Conservation (phyloP, 2,329 filamentous ascomycete genomes). For the Pseudogymnoascus sp. region DNA sequence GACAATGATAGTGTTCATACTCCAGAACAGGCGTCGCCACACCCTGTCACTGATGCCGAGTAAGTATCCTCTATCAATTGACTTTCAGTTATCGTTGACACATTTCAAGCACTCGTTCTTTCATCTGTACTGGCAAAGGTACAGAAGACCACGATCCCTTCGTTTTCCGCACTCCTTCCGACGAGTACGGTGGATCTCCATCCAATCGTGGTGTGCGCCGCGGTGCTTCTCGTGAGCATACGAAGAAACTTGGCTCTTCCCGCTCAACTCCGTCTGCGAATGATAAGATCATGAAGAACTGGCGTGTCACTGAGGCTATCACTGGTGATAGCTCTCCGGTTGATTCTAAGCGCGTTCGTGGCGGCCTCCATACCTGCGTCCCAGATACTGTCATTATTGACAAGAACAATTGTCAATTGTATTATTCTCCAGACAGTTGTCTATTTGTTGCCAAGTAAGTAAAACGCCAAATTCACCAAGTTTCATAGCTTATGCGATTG, state of each 20-base stretch:
- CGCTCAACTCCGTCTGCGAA: neutral
- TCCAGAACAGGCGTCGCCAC: neutral
- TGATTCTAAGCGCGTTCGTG: too few relatives aligned
- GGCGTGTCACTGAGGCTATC: neutral
- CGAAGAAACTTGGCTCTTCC: neutral
- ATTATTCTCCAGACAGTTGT: conserved; percentile 43
- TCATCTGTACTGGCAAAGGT: neutral
- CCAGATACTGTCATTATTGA: neutral
- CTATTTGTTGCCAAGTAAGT: conserved; percentile 58
- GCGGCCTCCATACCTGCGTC: neutral
- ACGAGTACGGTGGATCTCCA: neutral
- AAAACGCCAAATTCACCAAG: too few relatives aligned
- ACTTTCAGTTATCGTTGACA: neutral
- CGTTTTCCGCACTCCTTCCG: neutral
- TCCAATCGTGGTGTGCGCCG: neutral
- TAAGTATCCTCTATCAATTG: neutral
- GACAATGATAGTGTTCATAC: neutral
- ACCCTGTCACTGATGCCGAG: neutral
- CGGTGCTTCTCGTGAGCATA: neutral
- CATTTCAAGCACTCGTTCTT: neutral
- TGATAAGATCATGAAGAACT: conserved; percentile 5
- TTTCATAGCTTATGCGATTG: too few relatives aligned
- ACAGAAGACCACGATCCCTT: neutral
- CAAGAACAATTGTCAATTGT: conserved; percentile 6
- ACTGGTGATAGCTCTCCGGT: too few relatives aligned